Conservation (phyloP, 2,329 filamentous ascomycete genomes). For the Celoporthe dispersa region DNA sequence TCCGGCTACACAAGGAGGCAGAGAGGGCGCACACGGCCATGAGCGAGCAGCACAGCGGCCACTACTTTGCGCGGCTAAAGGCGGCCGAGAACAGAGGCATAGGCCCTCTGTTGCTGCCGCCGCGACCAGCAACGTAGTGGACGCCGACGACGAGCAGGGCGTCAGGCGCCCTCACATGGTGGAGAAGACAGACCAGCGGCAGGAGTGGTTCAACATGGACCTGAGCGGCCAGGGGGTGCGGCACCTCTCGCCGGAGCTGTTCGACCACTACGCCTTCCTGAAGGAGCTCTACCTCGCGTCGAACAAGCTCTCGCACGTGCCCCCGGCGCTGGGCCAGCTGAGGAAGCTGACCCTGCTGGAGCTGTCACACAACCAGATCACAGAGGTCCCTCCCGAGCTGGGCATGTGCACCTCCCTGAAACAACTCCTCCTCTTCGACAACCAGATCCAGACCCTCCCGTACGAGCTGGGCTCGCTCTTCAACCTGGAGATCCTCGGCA, state of each 20-base stretch:
- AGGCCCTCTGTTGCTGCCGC: constrained; percentile 55
- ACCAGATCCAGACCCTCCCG: constrained; percentile 80
- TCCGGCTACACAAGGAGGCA: constrained; percentile 78
- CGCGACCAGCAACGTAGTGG: constrained; percentile 51
- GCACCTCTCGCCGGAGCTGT: constrained; percentile 77
- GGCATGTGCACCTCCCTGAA: constrained; percentile 96
- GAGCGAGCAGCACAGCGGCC: constrained; percentile 66
- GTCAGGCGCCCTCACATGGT: constrained; percentile 67
- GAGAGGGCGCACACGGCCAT: constrained; percentile 74
- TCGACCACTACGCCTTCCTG: constrained; percentile 82
- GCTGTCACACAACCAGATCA: constrained; percentile 84
- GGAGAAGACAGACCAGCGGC: constrained; percentile 67
- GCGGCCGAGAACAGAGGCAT: constrained; percentile 73
- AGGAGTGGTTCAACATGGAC: constrained; percentile 93
- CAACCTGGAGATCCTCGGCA: constrained; percentile 84
- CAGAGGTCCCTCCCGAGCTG: constrained; percentile 82
- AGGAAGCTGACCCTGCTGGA: constrained; percentile 83
- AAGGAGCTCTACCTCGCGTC: constrained; percentile 92
- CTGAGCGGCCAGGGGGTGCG: constrained; percentile 94
- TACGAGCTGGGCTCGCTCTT: constrained; percentile 88
- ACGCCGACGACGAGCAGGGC: constrained; percentile 60
- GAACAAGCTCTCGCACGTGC: constrained; percentile 84
- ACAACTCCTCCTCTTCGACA: constrained; percentile 86
- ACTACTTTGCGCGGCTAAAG: constrained; percentile 74
- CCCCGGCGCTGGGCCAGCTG: constrained; percentile 79